Evolutionary conservation across 2,329 filamentous ascomycete genomes (phyloP).

Genomic region (Talaromyces sp.): DNA sequence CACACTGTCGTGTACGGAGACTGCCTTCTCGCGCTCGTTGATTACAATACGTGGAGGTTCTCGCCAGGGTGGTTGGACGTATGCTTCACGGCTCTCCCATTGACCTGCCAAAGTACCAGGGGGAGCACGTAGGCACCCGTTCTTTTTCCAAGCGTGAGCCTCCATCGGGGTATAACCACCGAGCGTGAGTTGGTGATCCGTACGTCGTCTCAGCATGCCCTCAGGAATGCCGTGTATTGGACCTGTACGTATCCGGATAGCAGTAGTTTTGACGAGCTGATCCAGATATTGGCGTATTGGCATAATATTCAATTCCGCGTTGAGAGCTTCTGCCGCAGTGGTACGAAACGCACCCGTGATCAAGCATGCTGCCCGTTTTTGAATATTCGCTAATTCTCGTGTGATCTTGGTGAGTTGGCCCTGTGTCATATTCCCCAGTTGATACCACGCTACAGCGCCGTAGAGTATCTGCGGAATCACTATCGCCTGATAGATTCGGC

Average conservation of each 20-base stretch:
- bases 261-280: neutral
- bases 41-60: slow-evolving; percentile 14
- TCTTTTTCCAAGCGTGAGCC: neutral
- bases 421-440: neutral
- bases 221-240: neutral
- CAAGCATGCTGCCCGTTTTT: neutral
- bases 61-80: slow-evolving; percentile 15
- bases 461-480: neutral
- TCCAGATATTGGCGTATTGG: neutral
- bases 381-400: neutral
- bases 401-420: neutral
- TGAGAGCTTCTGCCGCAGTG: neutral
- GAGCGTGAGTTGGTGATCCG: neutral
- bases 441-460: neutral
- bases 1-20: neutral
- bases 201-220: neutral
- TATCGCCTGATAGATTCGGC: neutral
- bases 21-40: neutral
- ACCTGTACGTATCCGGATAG: neutral
- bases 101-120: neutral
- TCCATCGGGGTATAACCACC: slow-evolving; percentile 8
- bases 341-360: neutral
- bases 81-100: slow-evolving; percentile 15
- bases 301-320: neutral
- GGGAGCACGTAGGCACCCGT: neutral